Evolutionary conservation across 345 rosid species (phyloP).

Genomic region (Trapa bicornis): DNA sequence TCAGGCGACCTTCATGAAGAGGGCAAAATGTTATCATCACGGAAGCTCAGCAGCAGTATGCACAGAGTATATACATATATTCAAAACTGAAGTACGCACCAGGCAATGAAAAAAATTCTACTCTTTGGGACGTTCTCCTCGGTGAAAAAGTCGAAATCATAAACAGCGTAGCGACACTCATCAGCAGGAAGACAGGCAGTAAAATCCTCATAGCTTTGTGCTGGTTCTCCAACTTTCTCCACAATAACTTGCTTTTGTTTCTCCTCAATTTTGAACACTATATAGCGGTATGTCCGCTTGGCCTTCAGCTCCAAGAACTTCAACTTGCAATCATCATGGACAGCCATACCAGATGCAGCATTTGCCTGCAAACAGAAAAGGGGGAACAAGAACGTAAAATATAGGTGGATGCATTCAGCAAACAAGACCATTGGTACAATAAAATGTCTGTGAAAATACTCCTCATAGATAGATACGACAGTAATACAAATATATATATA

Average conservation of each 20-base stretch:
- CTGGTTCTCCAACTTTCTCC: conserved; percentile 48
- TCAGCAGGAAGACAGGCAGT: conserved; percentile 43
- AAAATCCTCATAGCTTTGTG: conserved; percentile 40
- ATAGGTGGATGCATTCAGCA: not conserved
- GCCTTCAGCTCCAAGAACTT: conserved; percentile 52
- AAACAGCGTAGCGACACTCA: conserved; percentile 54
- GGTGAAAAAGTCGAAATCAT: conserved; percentile 46
- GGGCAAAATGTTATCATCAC: not conserved
- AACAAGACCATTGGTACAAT: not conserved
- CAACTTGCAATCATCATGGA: conserved; percentile 56
- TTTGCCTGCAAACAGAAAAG: conserved; percentile 28
- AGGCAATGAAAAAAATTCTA: conserved; percentile 52
- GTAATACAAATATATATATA: not conserved
- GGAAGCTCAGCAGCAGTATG: not conserved
- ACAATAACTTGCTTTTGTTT: conserved; percentile 50
- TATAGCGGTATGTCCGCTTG: conserved; percentile 41
- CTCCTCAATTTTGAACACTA: conserved; percentile 51
- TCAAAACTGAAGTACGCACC: conserved; percentile 14
- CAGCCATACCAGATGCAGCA: conserved; percentile 58
- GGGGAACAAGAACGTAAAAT: not conserved
- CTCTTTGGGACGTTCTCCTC: conserved; percentile 44
- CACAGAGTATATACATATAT: not conserved
- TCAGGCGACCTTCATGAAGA: conserved; percentile 35
- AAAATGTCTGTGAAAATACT: not conserved
- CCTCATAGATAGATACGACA: not conserved